These are phyloP conservation scores for Aaosphaeria pasadenensis DNA, from an alignment of 2,329 filamentous ascomycete species.

Conservation along the genomic window DNA sequence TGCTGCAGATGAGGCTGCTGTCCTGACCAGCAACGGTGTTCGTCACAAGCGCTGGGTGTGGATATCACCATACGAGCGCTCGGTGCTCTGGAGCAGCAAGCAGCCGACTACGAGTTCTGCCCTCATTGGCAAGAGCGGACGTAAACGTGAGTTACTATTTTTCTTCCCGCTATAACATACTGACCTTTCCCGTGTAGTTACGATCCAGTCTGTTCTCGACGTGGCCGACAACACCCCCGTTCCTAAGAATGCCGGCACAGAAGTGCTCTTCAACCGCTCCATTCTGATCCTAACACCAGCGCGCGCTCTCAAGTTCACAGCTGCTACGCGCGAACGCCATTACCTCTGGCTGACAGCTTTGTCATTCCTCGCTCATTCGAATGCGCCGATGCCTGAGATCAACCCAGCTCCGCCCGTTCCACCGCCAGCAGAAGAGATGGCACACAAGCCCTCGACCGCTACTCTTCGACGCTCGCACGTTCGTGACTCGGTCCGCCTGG, in stretches of 20 bases:
- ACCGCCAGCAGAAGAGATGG: conserved; percentile 23
- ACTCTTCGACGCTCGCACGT: conserved; percentile 59
- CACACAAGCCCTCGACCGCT: conserved; percentile 36
- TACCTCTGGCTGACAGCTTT: conserved; percentile 93
- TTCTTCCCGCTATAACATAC: background rate
- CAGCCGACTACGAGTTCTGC: conserved; percentile 86
- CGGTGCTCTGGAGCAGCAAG: conserved; percentile 98
- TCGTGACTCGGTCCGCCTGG: conserved; percentile 84
- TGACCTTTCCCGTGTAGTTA: conserved; percentile 55
- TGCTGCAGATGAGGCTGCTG: conserved; percentile 54
- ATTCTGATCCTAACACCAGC: conserved; percentile 93
- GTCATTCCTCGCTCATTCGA: conserved; percentile 90
- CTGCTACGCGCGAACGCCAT: conserved; percentile 76
- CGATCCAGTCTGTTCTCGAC: conserved; percentile 93
- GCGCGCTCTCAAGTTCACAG: conserved; percentile 92
- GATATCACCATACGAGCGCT: conserved; percentile 93
- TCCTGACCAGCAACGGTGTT: conserved; percentile 66
- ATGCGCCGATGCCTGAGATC: conserved; percentile 75
- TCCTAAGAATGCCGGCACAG: conserved; percentile 62
- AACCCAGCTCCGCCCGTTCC: conserved; percentile 46
- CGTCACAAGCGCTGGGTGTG: conserved; percentile 97
- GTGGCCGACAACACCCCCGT: conserved; percentile 90
- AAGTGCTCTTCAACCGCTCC: conserved; percentile 78
- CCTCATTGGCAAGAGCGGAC: conserved; percentile 87
- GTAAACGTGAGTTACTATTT: conserved; percentile 71